A percentile compares a stretch with the other conserved stretches of the same genome.
Evolutionary conservation across 345 rosid species (phyloP).

Genomic region (Carallia pectinifolia): DNA sequence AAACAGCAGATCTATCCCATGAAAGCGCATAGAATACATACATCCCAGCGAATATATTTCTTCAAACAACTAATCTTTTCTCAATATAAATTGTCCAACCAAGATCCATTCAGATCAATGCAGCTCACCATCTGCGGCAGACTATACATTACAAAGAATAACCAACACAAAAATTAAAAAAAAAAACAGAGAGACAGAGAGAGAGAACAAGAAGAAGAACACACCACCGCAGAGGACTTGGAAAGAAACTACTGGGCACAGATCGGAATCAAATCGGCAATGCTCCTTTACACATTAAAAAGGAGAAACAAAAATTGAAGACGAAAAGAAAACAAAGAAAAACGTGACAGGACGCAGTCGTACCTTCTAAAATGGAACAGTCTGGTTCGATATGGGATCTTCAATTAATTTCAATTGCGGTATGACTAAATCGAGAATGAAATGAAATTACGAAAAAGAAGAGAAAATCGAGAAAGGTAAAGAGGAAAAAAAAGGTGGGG

Average conservation of each 20-base stretch:
- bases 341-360: neutral
- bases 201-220: neutral
- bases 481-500: neutral
- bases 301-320: neutral
- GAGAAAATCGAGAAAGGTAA: neutral
- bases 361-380: constrained; percentile 19
- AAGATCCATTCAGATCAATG: constrained; percentile 15
- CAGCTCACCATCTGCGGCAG: constrained; percentile 20
- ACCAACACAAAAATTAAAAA: neutral
- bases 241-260: constrained; percentile 3
- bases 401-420: neutral
- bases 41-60: neutral
- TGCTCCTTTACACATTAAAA: neutral
- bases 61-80: neutral
- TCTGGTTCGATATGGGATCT: neutral
- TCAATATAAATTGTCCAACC: neutral
- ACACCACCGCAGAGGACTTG: constrained; percentile 7
- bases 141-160: neutral
- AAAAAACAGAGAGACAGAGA: neutral
- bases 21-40: neutral
- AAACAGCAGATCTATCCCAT: constrained; percentile 29
- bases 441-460: neutral
- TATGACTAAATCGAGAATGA: neutral
- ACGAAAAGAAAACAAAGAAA: neutral
- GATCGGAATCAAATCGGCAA: constrained; percentile 25